Base-by-base conservation (phyloP, 768 basidiomycete species). In the Astraeus odoratus region DNA sequence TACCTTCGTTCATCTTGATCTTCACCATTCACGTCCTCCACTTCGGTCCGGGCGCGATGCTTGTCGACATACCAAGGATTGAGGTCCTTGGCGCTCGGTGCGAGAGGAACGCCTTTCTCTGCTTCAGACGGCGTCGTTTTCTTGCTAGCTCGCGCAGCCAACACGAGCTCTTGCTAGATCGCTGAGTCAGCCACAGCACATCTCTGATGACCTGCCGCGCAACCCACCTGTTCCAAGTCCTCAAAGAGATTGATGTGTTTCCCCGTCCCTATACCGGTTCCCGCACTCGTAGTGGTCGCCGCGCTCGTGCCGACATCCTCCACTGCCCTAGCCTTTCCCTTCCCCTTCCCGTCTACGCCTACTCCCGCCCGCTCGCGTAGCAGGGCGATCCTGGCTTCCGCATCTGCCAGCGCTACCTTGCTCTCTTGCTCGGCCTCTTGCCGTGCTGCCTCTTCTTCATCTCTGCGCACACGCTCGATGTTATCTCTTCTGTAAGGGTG, bases 201-300 rank as follows among this genome's bases (percentile, higher is more conserved):
- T 20, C 19, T 35, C 24, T 12, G 16, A 27, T 19, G 8, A n/a
- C 26, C 8, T 4, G 3, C 19, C n/a, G 16, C 15, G 26, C 39
- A 19, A 51, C 71, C 15, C 43, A 83, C 86, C 51, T 79, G 72
- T 55, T 90, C 88, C n/a, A 90, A 52, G 55, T 89, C 86, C 52
- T 85, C 81, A 51, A 90, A 91, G 42, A 92, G 65, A 57, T 90
- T 91, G 63, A 91, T 87, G 54, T 92, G 88, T 1, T 83, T 82
- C 27, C 69, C 69, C 1, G 76, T 70, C 15, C 42, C 50, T 9
- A 40, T 47, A 2, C 43, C 48, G 12, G 47, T 33, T 15, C 47
- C 54, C 4, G 3, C 0, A 36, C 3, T 18, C 5, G 1, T 30
- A 13, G 33, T 29, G 4, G 18, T 8, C 9, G 39, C 3, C 2